phyloP scores from a whole-genome alignment of 2,329 filamentous ascomycete genomes.

The Aspergillus carbonarius region DNA sequence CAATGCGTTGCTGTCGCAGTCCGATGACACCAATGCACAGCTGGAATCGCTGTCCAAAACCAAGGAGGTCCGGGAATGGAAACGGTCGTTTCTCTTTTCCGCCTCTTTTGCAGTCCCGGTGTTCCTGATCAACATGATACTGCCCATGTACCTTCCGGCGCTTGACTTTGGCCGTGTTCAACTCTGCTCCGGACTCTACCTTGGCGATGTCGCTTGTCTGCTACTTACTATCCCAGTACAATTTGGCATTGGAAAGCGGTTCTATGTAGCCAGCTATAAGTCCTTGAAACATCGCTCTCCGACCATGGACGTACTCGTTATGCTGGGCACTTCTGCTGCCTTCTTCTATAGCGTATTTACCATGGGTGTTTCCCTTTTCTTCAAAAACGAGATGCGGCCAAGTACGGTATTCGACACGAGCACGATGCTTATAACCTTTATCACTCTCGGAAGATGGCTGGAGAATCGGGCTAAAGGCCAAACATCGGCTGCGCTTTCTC shows the following conservation, averaged over 20 bases:
- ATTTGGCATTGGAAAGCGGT: slow-evolving; percentile 92
- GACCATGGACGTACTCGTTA: slow-evolving; percentile 96
- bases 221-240: slow-evolving; percentile 87
- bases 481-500: slow-evolving; percentile 88
- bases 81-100: slow-evolving; percentile 73
- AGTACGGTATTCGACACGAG: slow-evolving; percentile 95
- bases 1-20: slow-evolving; percentile 86
- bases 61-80: slow-evolving; percentile 93
- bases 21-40: slow-evolving; percentile 94
- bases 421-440: slow-evolving; percentile 97
- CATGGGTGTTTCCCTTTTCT: slow-evolving; percentile 77
- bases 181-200: slow-evolving; percentile 72
- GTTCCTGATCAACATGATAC: slow-evolving; percentile 86
- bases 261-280: slow-evolving; percentile 91
- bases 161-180: slow-evolving; percentile 74
- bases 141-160: slow-evolving; percentile 77
- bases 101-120: slow-evolving; percentile 83
- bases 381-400: slow-evolving; percentile 74
- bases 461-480: slow-evolving; percentile 96
- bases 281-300: slow-evolving; percentile 86
- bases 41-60: slow-evolving; percentile 95
- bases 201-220: slow-evolving; percentile 84
- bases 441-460: slow-evolving; percentile 83
- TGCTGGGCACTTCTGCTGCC: slow-evolving; percentile 88
- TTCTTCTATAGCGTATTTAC: slow-evolving; percentile 92